A percentile compares a stretch with the other conserved stretches of the same genome.
phyloP scores from a whole-genome alignment of 805 yeast species.

The Cyberlindnera euphorbiae region DNA sequence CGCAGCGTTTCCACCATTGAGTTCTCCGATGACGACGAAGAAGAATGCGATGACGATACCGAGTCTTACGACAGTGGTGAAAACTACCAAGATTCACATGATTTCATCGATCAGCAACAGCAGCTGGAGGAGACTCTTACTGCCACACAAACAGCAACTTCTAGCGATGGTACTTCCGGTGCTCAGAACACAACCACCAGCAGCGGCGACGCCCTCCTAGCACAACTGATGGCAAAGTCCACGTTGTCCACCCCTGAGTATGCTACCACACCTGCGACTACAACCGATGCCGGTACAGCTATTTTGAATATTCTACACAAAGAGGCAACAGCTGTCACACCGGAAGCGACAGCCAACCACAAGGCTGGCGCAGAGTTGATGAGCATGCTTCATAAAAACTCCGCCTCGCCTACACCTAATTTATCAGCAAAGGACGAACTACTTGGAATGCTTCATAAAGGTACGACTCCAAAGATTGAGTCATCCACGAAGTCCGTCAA shows the following conservation, averaged over 20 bases:
- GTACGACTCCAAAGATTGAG: constrained; percentile 3
- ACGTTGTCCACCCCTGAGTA: too few species aligned
- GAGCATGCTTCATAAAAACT: constrained; percentile 9
- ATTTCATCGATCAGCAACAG: too few species aligned
- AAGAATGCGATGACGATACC: constrained; percentile 2
- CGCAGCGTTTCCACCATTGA: constrained; percentile 17
- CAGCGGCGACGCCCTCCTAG: too few species aligned
- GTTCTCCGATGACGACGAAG: constrained; percentile 19
- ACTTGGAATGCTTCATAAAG: constrained; percentile 10
- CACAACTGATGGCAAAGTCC: too few species aligned
- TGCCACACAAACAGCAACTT: too few species aligned
- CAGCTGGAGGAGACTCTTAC: too few species aligned
- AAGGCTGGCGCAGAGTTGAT: constrained; percentile 15
- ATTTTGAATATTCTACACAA: constrained; percentile 1
- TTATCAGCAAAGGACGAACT: constrained; percentile 3
- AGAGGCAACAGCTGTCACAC: not conserved
- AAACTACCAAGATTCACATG: constrained; percentile 2
- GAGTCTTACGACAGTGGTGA: constrained; percentile 8
- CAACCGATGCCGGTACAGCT: constrained; percentile 1
- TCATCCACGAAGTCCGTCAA: constrained; percentile 2
- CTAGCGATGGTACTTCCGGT: too few species aligned
- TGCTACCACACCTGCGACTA: too few species aligned
- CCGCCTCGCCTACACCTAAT: too few species aligned
- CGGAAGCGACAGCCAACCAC: not conserved
- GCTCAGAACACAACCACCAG: too few species aligned